Conservation (phyloP, 208 protist genomes). For the Wallacemonas sp. region DNA sequence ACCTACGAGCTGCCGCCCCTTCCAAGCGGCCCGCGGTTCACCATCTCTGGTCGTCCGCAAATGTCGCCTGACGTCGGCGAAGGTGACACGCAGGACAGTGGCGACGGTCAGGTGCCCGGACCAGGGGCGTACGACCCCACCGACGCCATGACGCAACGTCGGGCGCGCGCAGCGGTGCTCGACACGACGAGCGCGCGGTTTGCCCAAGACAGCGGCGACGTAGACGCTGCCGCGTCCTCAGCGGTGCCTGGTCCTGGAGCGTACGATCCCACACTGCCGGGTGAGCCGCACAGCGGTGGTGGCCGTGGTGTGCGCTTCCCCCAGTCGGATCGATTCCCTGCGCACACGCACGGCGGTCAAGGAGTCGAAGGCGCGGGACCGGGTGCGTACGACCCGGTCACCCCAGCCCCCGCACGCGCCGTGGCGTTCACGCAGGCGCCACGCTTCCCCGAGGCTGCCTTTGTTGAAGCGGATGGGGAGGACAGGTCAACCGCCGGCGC, state of each 20-base stretch:
- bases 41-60: not conserved
- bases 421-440: not conserved
- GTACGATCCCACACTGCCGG: conserved; percentile 7
- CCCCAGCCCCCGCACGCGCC: not conserved
- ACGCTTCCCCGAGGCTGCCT: conserved; percentile 7
- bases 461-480: not conserved
- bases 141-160: conserved; percentile 1
- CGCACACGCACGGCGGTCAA: not conserved
- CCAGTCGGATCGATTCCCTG: conserved; percentile 6
- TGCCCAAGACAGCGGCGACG: not conserved
- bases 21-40: not conserved
- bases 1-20: conserved; percentile 2
- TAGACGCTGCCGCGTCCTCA: not conserved
- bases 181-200: conserved; percentile 10
- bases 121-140: conserved; percentile 40
- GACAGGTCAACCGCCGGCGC: too few relatives aligned
- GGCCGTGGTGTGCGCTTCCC: conserved; percentile 8
- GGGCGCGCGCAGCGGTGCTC: conserved; percentile 7
- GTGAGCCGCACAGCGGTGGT: not conserved
- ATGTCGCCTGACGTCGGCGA: not conserved
- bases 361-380: conserved; percentile 28
- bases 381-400: conserved; percentile 35
- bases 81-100: not conserved
- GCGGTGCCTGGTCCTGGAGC: conserved; percentile 22
- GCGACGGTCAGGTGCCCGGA: conserved; percentile 34